phyloP scores from a whole-genome alignment of 2,329 filamentous ascomycete species.

The Thielaviopsis euricoi region DNA sequence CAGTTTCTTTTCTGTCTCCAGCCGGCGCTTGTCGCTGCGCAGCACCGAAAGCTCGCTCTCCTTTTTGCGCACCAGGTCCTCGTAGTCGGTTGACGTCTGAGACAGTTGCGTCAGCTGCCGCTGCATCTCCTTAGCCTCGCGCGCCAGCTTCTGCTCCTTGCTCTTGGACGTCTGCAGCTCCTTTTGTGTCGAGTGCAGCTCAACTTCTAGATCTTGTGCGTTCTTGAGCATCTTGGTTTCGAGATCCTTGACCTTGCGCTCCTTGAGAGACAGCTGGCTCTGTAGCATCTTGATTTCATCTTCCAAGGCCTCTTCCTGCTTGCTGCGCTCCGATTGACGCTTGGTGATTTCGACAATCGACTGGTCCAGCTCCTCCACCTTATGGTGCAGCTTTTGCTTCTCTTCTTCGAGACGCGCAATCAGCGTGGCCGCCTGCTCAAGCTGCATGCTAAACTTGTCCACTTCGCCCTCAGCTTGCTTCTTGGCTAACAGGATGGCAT shows the following conservation, averaged over 20 bases:
- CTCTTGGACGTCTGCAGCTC: conserved; percentile 59
- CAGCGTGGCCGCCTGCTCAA: conserved; percentile 80
- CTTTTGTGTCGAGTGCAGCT: conserved; percentile 61
- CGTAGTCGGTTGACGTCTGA: conserved; percentile 83
- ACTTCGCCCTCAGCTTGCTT: conserved; percentile 76
- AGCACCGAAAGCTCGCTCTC: conserved; percentile 83
- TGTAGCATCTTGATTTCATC: conserved; percentile 84
- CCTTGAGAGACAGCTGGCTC: conserved; percentile 76
- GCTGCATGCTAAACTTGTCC: conserved; percentile 58
- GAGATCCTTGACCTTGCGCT: conserved; percentile 75
- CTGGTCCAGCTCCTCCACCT: conserved; percentile 51
- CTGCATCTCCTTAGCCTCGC: conserved; percentile 69
- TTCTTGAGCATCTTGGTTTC: conserved; percentile 69
- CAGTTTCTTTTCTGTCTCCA: conserved; percentile 60
- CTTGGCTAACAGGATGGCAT: conserved; percentile 75
- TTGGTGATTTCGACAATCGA: conserved; percentile 55
- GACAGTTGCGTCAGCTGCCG: conserved; percentile 77
- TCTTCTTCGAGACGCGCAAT: conserved; percentile 77
- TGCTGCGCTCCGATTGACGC: conserved; percentile 55
- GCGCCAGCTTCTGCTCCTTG: conserved; percentile 57
- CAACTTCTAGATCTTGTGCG: conserved; percentile 79
- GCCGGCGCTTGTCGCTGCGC: conserved; percentile 67
- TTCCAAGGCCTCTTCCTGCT: conserved; percentile 58
- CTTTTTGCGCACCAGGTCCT: conserved; percentile 82
- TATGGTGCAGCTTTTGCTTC: conserved; percentile 56